Evolutionary conservation across 441 rosid genomes (phyloP).

Genomic region (Macaranga tanarius): DNA sequence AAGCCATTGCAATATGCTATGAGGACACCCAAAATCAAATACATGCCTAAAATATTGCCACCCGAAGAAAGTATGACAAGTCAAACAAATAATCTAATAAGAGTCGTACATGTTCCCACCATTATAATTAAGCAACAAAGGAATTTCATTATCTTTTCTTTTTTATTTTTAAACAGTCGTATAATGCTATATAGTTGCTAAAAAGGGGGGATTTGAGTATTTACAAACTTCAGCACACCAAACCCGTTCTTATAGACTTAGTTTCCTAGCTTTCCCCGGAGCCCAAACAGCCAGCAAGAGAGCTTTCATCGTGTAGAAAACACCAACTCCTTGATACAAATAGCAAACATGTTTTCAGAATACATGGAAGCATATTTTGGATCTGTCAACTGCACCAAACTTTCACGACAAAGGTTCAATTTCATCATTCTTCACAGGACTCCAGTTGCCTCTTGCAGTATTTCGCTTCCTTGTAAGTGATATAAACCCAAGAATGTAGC

Average conservation of each 20-base stretch:
- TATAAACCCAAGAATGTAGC: slow-evolving; percentile 60
- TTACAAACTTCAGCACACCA: slow-evolving; percentile 10
- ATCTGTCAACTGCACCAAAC: not conserved
- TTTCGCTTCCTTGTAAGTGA: slow-evolving; percentile 48
- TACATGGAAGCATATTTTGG: not conserved
- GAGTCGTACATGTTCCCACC: not conserved
- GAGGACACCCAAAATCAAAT: too few relatives aligned
- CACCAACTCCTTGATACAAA: not conserved
- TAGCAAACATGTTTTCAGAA: slow-evolving; percentile 6
- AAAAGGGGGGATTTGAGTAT: not conserved
- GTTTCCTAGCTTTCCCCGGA: slow-evolving; percentile 6
- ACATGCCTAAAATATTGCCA: too few relatives aligned
- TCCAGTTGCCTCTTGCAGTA: slow-evolving; percentile 48
- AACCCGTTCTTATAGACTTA: not conserved
- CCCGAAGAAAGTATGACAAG: too few relatives aligned
- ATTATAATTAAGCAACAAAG: not conserved
- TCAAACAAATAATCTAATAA: too few relatives aligned
- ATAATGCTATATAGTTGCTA: not conserved
- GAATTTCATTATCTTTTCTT: not conserved
- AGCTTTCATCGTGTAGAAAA: not conserved
- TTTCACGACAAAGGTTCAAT: slow-evolving; percentile 32
- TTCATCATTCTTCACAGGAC: slow-evolving; percentile 55
- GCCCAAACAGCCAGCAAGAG: not conserved
- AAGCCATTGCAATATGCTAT: too few relatives aligned
- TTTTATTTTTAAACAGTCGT: not conserved